Evolutionary conservation across 176 grass and related monocot genomes (phyloP).

Genomic region (Luzula sylvatica): DNA sequence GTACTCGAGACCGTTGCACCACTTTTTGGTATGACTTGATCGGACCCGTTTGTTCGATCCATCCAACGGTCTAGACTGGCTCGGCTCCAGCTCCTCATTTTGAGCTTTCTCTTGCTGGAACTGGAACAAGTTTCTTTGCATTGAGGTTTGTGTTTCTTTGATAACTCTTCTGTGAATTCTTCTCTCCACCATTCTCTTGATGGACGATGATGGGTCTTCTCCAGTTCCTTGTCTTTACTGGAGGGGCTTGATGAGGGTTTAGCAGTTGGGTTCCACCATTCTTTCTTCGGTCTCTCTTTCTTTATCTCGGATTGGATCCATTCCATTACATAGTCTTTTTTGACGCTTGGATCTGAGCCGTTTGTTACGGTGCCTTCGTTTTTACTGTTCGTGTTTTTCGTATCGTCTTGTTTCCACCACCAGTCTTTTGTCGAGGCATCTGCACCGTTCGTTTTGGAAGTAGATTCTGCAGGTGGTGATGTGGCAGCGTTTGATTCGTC

Average conservation of each 20-base stretch:
- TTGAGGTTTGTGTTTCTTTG: conserved; percentile 60
- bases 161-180: conserved; percentile 85
- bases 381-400: conserved; percentile 25
- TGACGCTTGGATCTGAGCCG: conserved; percentile 20
- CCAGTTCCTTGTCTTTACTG: conserved; percentile 35
- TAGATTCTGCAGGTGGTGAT: conserved; percentile 41
- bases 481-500: conserved; percentile 42
- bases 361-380: conserved; percentile 19
- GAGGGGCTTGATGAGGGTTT: conserved; percentile 21
- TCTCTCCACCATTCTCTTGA: conserved; percentile 92
- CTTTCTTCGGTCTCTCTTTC: conserved; percentile 76
- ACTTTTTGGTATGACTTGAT: conserved; percentile 60
- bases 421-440: conserved; percentile 54
- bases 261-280: conserved; percentile 50
- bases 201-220: conserved; percentile 31
- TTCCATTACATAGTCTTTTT: conserved; percentile 96
- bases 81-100: conserved; percentile 65
- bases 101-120: conserved; percentile 51
- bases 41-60: conserved; percentile 42
- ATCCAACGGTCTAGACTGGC: conserved; percentile 53
- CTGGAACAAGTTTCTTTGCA: conserved; percentile 38
- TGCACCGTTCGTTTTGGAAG: conserved; percentile 56
- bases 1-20: conserved; percentile 80
- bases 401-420: conserved; percentile 96
- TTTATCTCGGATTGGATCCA: conserved; percentile 96